Evolutionary conservation across 441 rosid genomes (phyloP), one percentile per base, ranked within the genome.

Genomic region (Cnidoscolus chayamansa): DNA sequence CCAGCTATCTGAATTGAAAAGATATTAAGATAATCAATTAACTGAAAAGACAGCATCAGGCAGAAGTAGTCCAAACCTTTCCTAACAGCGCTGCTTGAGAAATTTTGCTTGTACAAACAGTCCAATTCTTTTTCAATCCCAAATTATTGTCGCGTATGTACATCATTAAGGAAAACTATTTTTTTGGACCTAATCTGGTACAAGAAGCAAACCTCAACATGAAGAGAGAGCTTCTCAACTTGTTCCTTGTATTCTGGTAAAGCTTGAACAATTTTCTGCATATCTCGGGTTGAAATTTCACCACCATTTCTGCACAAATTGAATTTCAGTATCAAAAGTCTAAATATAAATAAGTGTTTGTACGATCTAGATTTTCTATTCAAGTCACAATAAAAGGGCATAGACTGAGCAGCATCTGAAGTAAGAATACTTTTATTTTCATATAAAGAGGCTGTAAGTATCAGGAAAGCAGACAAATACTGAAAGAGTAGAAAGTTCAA

Each of bases 231-330:
- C 86, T 90, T 96, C 79, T 96, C 99, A 76, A 91, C 86, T 79
- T 89, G 91, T 75, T 96, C 97, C 77, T 92, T 96, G 81, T 96
- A 96, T 73, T 96, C 92, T 40, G 98, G 98, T 84, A 96, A 83
- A 17, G 98, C 92, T 83, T 93, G 99, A 81, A 96, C 98, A 88
- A 96, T 89, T 84, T 91, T 90, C 84, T 93, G 98, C 80, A 96
- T 77, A 50, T 96, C 99, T 79, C 88, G 79, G 45, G 98, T 93
- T 45, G 99, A 93, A 68, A 93, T 80, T 78, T 96, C 99, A 45
- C 84, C 96, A 20, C 89, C 89, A 76, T 88, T 91, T 83, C 99
- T 95, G 76, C 63, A 78, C 10, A 76, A 63, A 48, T 53, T 67
- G 48, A 60, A 50, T 10, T 70, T 72, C 60, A 72, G 62, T 58